Evolutionary conservation across 78 protist genomes (phyloP).

Genomic region (Protostelium mycophagum): DNA sequence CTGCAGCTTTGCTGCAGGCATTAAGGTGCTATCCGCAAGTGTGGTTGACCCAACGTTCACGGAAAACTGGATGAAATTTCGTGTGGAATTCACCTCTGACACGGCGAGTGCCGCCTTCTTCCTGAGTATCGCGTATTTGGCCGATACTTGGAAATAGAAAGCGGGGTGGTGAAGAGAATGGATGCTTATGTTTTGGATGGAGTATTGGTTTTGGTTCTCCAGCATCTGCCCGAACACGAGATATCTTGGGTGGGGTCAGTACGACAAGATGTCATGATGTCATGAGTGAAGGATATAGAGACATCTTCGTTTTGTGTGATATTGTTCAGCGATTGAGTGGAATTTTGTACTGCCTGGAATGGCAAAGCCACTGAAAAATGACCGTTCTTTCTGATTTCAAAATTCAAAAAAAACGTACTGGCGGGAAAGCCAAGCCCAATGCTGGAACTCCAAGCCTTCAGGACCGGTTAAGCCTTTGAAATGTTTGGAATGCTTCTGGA

Average conservation of each 20-base stretch:
- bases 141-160: slow-evolving; percentile 40
- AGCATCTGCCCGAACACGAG: slow-evolving; percentile 50
- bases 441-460: slow-evolving; percentile 24
- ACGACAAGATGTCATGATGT: too few relatives aligned
- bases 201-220: background rate
- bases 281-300: too few relatives aligned
- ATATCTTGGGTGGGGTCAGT: too few relatives aligned
- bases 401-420: background rate
- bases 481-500: slow-evolving; percentile 34
- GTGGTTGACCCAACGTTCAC: too few relatives aligned
- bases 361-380: too few relatives aligned
- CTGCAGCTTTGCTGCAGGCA: too few relatives aligned
- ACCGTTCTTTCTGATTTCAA: too few relatives aligned
- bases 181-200: slow-evolving; percentile 22
- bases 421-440: slow-evolving; percentile 35
- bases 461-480: slow-evolving; percentile 34
- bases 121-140: slow-evolving; percentile 15
- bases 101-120: background rate
- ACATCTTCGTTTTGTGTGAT: too few relatives aligned
- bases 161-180: slow-evolving; percentile 9
- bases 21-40: too few relatives aligned
- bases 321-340: too few relatives aligned
- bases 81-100: background rate
- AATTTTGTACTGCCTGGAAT: too few relatives aligned
- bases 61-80: background rate